Conservation (phyloP, 352 stramenopile genomes). For the Phytophthora ramorum region DNA sequence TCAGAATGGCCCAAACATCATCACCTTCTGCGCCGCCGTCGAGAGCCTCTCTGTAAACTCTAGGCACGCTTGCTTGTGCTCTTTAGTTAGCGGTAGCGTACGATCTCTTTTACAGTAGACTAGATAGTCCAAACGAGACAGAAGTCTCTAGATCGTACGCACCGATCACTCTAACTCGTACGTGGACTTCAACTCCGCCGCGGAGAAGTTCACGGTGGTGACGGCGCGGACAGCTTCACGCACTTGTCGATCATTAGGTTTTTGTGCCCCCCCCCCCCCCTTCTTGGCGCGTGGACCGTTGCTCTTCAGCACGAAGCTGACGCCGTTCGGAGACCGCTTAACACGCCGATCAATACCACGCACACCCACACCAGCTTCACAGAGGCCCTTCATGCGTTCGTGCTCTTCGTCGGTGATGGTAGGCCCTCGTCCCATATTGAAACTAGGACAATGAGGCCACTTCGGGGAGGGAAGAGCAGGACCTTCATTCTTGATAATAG, state of each 20-base stretch:
- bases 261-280: neutral
- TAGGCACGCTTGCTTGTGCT: slow-evolving; percentile 13
- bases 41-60: slow-evolving; percentile 14
- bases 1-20: neutral
- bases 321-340: neutral
- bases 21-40: slow-evolving; percentile 1
- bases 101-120: neutral
- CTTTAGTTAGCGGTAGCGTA: slow-evolving; percentile 16
- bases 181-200: neutral
- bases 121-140: neutral
- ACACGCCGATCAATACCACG: neutral
- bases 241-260: neutral
- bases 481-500: neutral
- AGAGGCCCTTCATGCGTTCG: slow-evolving; percentile 7
- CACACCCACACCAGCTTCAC: neutral
- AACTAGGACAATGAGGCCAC: slow-evolving; percentile 7
- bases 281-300: neutral
- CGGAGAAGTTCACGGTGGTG: neutral
- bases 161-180: neutral
- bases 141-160: neutral
- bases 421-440: slow-evolving; percentile 1
- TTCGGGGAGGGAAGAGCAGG: neutral
- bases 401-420: slow-evolving; percentile 3
- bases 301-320: too few relatives aligned
- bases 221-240: slow-evolving; percentile 1